phyloP scores from a whole-genome alignment of 1,284 basidiomycete species.

The Rhodotorula sp. region DNA sequence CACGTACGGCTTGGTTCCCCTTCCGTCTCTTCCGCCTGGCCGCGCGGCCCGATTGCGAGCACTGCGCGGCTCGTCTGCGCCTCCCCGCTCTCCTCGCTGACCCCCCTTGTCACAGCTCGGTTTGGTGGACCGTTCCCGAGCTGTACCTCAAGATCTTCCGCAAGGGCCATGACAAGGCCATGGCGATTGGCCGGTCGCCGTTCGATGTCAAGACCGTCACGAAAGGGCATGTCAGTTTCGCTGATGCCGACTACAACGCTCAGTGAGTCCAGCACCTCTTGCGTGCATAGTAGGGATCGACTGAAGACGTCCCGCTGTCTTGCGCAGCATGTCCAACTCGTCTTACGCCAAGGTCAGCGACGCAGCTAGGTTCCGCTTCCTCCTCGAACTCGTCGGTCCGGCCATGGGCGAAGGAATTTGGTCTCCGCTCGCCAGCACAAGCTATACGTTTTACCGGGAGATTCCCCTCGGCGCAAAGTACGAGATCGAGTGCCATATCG shows the following conservation, averaged over 20 bases:
- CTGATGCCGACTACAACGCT: constrained; percentile 31
- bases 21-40: background rate
- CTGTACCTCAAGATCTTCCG: constrained; percentile 16
- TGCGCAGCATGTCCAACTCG: constrained; percentile 35
- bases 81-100: background rate
- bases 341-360: constrained; percentile 30
- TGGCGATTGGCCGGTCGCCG: constrained; percentile 28
- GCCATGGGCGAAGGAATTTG: constrained; percentile 28
- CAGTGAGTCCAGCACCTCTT: constrained; percentile 20
- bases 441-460: constrained; percentile 28
- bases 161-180: constrained; percentile 21
- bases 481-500: constrained; percentile 30
- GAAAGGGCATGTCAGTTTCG: constrained; percentile 15
- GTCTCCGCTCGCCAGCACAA: constrained; percentile 28
- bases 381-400: constrained; percentile 29
- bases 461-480: constrained; percentile 29
- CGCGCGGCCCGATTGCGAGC: background rate
- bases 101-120: background rate
- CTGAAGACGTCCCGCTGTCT: background rate
- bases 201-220: constrained; percentile 21
- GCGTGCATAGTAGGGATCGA: too few species aligned
- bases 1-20: background rate
- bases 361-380: constrained; percentile 29
- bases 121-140: constrained; percentile 20
- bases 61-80: background rate